Base-by-base conservation (phyloP, 2,329 filamentous ascomycete species). In the Nemania diffusa region DNA sequence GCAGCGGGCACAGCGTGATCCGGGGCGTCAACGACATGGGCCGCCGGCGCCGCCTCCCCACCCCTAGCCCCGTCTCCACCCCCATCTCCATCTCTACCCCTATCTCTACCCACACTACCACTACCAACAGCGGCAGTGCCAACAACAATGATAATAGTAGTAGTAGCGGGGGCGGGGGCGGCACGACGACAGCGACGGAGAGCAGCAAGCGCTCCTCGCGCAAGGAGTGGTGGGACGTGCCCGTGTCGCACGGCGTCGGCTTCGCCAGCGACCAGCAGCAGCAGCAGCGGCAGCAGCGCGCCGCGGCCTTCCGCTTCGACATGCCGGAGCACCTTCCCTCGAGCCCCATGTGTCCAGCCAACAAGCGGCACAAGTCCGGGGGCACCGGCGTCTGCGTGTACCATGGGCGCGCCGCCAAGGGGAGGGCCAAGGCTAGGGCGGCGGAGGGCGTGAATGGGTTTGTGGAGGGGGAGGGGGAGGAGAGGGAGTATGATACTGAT, bases 341-440 rank as follows among this genome's bases (percentile, higher is more conserved):
- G 64, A 86, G 84, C 71, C 84, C 84, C 17, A 80, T 85, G 77
- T 87, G 85, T 62, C 85, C 85, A 2, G 76, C 83, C 8, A 85
- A 86, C 72, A 74, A 75, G 50, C 81, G 78, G 46, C 81, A 84
- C 62, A 73, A 73, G 59, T 80, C 80, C 15, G 78, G 81, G n/a
- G 83, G 84, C 4, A 81, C 78, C 5, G 84, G 83, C 0, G 66
- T 86, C 2, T 87, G 85, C 62, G 83, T 87, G 2, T 85, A 84
- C 69, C 83, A 85, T 57, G 83, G 83, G 2, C 77, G 83, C 34
- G 64, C 74, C n/a, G n/a, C n/a, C n/a, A n/a, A n/a, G n/a, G n/a
- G n/a, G 52, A 77, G 74, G 69, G 55, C 62, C 37, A 40, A 13
- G 15, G 70, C 59, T 29, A 9, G 11, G 57, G 26, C 37, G 26